phyloP scores from a whole-genome alignment of 192 early-diverging fungal genomes.

The Coemansia sp. region DNA sequence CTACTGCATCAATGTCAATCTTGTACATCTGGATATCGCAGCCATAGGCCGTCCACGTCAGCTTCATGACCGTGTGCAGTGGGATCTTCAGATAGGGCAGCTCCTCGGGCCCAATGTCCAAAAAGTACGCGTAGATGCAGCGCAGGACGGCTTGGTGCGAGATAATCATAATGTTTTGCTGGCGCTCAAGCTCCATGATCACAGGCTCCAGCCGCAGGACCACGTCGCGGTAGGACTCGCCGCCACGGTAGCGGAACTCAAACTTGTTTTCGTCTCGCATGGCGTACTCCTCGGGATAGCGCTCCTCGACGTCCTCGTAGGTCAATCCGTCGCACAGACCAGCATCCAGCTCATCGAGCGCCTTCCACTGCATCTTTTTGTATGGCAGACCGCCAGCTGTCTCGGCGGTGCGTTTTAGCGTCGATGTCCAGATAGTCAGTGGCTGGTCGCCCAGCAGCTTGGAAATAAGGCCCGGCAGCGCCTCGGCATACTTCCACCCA shows the following conservation, averaged over 20 bases:
- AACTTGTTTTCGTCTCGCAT: constrained; percentile 98
- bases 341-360: constrained; percentile 94
- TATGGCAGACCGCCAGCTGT: constrained; percentile 76
- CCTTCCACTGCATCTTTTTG: constrained; percentile 95
- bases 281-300: constrained; percentile 91
- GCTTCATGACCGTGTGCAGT: constrained; percentile 93
- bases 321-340: constrained; percentile 98
- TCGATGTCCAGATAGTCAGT: constrained; percentile 95
- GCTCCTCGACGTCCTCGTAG: constrained; percentile 95
- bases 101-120: constrained; percentile 90
- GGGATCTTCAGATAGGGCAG: constrained; percentile 99
- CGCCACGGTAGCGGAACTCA: constrained; percentile 79
- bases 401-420: constrained; percentile 88
- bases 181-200: constrained; percentile 98
- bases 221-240: constrained; percentile 93
- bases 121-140: constrained; percentile 97
- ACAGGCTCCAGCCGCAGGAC: constrained; percentile 96
- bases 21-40: constrained; percentile 92
- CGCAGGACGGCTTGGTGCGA: constrained; percentile 98
- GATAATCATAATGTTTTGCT: constrained; percentile 93
- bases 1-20: constrained; percentile 96
- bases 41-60: constrained; percentile 95
- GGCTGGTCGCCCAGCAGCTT: constrained; percentile 69
- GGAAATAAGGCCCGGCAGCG: constrained; percentile 77
- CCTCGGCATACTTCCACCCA: constrained; percentile 80